A percentile compares a stretch with the other conserved stretches of the same genome.
Evolutionary conservation across 495 filamentous ascomycete genomes (phyloP).

Genomic region (Pyronema domesticum): DNA sequence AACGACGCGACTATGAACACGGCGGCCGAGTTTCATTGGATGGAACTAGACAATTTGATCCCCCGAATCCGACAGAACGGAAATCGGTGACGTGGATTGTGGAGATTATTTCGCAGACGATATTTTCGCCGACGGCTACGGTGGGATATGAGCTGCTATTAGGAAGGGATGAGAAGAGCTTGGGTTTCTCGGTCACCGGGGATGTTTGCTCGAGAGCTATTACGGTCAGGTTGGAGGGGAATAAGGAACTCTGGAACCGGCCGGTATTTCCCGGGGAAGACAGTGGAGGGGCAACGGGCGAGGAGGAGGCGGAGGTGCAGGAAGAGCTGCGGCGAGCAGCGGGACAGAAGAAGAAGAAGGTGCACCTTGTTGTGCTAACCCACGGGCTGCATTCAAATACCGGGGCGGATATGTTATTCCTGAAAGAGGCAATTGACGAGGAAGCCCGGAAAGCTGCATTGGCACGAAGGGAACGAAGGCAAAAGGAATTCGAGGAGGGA

Average conservation of each 20-base stretch:
- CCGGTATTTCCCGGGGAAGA: constrained; percentile 53
- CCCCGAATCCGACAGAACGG: constrained; percentile 20
- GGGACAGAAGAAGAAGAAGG: constrained; percentile 36
- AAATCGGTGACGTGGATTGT: constrained; percentile 69
- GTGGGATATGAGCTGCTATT: constrained; percentile 84
- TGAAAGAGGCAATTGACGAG: constrained; percentile 92
- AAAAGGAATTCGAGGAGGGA: constrained; percentile 27
- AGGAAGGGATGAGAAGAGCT: constrained; percentile 63
- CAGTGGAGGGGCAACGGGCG: constrained; percentile 8
- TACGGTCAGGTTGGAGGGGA: constrained; percentile 65
- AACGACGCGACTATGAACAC: constrained; percentile 12
- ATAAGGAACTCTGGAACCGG: constrained; percentile 72
- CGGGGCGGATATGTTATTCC: constrained; percentile 89
- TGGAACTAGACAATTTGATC: constrained; percentile 2
- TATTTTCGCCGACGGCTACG: constrained; percentile 73
- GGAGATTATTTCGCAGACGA: constrained; percentile 76
- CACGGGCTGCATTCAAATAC: constrained; percentile 94
- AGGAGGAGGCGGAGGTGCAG: constrained; percentile 22
- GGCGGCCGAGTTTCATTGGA: constrained; percentile 11
- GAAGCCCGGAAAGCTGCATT: constrained; percentile 50
- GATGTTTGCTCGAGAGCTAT: constrained; percentile 35
- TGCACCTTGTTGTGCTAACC: constrained; percentile 82
- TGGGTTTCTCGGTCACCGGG: constrained; percentile 37
- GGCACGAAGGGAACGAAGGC: constrained; percentile 39
- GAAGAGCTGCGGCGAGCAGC: constrained; percentile 27